Conservation (phyloP, 345 rosid genomes). For the Salix dunnii region DNA sequence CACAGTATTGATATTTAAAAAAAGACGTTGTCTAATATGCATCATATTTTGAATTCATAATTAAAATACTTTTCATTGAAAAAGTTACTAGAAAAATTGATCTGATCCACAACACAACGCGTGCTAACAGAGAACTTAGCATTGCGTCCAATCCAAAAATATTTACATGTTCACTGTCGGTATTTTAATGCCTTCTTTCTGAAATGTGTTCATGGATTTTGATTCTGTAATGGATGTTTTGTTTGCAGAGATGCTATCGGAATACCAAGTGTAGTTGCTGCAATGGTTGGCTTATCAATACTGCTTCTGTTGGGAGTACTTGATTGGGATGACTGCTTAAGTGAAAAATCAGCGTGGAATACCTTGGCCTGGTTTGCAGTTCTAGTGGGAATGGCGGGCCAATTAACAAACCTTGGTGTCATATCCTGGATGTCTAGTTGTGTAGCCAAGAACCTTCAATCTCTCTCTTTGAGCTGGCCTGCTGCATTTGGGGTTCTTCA, state of each 20-base stretch:
- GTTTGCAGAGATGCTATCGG: conserved; percentile 65
- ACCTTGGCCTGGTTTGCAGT: conserved; percentile 94
- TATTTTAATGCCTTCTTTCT: neutral
- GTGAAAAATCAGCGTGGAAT: conserved; percentile 98
- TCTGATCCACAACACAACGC: too few species aligned
- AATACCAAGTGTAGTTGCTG: conserved; percentile 92
- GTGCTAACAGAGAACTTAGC: neutral
- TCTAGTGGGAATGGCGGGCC: conserved; percentile 94
- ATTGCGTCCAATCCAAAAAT: neutral
- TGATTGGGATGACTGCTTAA: conserved; percentile 92
- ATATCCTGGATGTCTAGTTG: conserved; percentile 83
- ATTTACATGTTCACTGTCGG: neutral
- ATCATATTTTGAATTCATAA: too few species aligned
- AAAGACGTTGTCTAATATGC: too few species aligned
- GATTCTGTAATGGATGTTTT: conserved; percentile 15
- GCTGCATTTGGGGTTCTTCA: conserved; percentile 80
- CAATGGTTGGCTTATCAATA: conserved; percentile 87
- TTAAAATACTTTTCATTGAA: too few species aligned
- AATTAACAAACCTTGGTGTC: conserved; percentile 79
- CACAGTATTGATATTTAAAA: too few species aligned
- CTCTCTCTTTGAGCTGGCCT: conserved; percentile 86
- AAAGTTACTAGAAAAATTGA: too few species aligned
- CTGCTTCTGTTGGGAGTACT: conserved; percentile 86
- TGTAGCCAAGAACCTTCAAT: conserved; percentile 62
- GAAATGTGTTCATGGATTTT: neutral